Percentiles rank a stretch among this genome's conserved stretches.
These are phyloP conservation scores for Amanita polypyramis DNA, from an alignment of 768 basidiomycete genomes.

Conservation along the genomic window DNA sequence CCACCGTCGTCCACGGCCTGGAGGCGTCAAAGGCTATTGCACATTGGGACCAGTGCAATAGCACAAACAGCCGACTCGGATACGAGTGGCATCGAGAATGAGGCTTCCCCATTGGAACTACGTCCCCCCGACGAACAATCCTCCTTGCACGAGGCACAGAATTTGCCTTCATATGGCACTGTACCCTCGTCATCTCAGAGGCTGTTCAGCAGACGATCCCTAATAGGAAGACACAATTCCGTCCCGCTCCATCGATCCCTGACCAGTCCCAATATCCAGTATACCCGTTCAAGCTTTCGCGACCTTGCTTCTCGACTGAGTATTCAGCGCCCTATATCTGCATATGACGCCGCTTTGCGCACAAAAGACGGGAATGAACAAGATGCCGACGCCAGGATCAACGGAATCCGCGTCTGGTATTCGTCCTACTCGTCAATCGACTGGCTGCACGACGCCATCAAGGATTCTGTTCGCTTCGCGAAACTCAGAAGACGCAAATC, in stretches of 20 bases:
- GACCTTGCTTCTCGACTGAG: constrained; percentile 31
- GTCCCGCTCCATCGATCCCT: constrained; percentile 21
- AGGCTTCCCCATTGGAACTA: neutral
- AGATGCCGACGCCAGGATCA: constrained; percentile 55
- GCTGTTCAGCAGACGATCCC: constrained; percentile 17
- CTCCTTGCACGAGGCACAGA: constrained; percentile 20
- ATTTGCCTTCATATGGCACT: constrained; percentile 45
- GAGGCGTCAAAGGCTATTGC: constrained; percentile 51
- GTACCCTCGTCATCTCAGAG: constrained; percentile 22
- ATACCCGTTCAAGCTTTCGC: constrained; percentile 27
- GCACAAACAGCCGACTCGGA: neutral
- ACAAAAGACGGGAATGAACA: constrained; percentile 27
- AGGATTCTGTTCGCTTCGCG: constrained; percentile 78
- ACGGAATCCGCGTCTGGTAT: constrained; percentile 88
- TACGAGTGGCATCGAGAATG: neutral
- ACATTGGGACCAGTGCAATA: constrained; percentile 33
- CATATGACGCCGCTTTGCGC: constrained; percentile 51
- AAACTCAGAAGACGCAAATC: constrained; percentile 64
- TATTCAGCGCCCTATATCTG: constrained; percentile 55
- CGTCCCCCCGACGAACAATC: constrained; percentile 21
- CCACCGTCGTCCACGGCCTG: constrained; percentile 48
- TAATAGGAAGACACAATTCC: constrained; percentile 27
- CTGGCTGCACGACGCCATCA: constrained; percentile 95
- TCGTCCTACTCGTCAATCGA: constrained; percentile 86
- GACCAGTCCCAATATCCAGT: constrained; percentile 27